Conservation (phyloP, 495 filamentous ascomycete species). For the Articulospora tetracladia region DNA sequence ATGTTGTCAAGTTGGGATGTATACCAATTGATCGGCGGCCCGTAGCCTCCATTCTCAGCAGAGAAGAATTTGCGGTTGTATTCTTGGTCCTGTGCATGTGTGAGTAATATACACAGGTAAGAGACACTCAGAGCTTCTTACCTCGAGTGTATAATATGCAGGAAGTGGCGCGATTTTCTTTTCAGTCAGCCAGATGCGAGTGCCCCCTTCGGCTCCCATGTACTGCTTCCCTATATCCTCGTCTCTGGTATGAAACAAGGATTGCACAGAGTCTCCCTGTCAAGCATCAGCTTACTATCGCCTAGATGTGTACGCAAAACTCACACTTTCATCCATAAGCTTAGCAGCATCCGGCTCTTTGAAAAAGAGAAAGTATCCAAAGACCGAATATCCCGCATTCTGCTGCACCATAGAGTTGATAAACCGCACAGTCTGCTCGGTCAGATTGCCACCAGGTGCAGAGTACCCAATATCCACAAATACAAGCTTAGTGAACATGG, state of each 20-base stretch:
- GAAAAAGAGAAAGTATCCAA: constrained; percentile 24
- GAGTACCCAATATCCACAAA: constrained; percentile 24
- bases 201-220: constrained; percentile 13
- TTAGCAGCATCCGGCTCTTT: constrained; percentile 18
- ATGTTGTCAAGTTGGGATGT: constrained; percentile 11
- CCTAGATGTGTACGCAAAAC: too few relatives aligned
- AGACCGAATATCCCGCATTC: constrained; percentile 19
- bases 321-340: constrained; percentile 18
- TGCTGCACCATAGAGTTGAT: constrained; percentile 16
- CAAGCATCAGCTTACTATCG: neutral
- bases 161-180: neutral
- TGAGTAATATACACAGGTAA: neutral
- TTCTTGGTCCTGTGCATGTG: constrained; percentile 4
- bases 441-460: neutral
- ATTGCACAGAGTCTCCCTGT: neutral
- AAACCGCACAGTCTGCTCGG: constrained; percentile 1
- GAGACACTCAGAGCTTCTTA: neutral
- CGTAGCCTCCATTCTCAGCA: constrained; percentile 16
- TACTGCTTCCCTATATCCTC: constrained; percentile 12
- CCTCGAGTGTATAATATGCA: constrained; percentile 1
- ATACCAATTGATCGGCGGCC: constrained; percentile 25
- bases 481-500: constrained; percentile 17
- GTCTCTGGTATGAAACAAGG: constrained; percentile 11
- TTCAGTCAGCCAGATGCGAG: constrained; percentile 7
- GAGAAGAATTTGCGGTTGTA: constrained; percentile 10